Evolutionary conservation across 2,329 filamentous ascomycete species (phyloP), one percentile per base, ranked within the genome.

Genomic region (Verticillium dahliae): DNA sequence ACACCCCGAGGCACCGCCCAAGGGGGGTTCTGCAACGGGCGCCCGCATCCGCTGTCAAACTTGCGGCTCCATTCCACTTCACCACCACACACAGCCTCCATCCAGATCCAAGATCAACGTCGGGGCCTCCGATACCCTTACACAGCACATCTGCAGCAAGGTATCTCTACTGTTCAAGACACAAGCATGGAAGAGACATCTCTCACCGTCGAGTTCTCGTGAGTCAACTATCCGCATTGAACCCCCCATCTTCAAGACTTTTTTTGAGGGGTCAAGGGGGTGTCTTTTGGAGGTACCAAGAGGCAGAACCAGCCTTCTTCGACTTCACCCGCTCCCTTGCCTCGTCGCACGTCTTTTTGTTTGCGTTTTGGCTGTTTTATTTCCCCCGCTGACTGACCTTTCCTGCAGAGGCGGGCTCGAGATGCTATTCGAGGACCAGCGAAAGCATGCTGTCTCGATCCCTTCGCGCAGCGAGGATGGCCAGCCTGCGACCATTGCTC

Each of bases 401-500:
- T 3, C 52, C 54, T 31, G 56, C 68, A 93, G 95, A 66, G 95
- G 95, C 65, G 95, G 95, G 27, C 85, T 99, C 18, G 95, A 99
- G 78, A 90, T 97, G 79, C 88, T 99, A 66, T 99, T 99, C 77
- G 86, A 88, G 37, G 89, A 97, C 73, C 81, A 92, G 75, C 85
- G 89, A 61, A 89, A 87, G 68, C 90, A 94, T 73, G 77, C 81
- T 27, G 73, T 99, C 56, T 76, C 81, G 3, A 75, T 98, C 52
- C 91, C 94, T 22, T 76, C 83, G 35, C 81, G 72, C 61, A 83
- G 88, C 69, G 76, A 81, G 60, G 77, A 85, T 63, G 87, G 87
- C 57, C 78, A 79, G 61, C 81, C 85, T 10, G 78, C 87, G 60
- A 95, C 85, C 58, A 85, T 97, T 60, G 87, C 85, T 37, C 91